Conservation (phyloP, 148 eudicot species). For the Vaccinium myrtillus region DNA sequence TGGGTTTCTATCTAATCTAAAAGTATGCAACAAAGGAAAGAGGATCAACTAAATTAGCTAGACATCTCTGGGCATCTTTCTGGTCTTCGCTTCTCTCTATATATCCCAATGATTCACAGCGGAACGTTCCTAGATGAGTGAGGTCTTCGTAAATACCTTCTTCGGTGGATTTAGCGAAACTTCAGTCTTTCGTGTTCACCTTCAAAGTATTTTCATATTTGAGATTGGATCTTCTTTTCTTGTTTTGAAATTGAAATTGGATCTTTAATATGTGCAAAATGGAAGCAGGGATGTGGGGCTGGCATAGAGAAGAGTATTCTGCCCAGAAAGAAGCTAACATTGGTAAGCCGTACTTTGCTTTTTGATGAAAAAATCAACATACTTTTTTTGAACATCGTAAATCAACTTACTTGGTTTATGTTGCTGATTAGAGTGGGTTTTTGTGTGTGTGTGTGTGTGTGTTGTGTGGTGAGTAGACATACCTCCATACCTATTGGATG, state of each 20-base stretch:
- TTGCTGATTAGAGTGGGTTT: neutral
- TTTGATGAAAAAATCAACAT: neutral
- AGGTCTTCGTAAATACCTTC: too few relatives aligned
- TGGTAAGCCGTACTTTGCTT: slow-evolving; percentile 33
- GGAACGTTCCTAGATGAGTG: too few relatives aligned
- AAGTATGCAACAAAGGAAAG: neutral
- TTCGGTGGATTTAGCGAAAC: neutral
- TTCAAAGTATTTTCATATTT: neutral
- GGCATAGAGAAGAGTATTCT: slow-evolving; percentile 45
- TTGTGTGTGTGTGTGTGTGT: too few relatives aligned
- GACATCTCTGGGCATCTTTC: neutral
- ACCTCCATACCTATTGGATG: slow-evolving; percentile 48
- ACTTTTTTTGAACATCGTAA: neutral
- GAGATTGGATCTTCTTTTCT: neutral
- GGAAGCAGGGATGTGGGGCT: slow-evolving; percentile 50
- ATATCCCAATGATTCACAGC: too few relatives aligned
- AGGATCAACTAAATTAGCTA: neutral
- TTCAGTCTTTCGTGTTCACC: neutral
- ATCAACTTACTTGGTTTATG: neutral
- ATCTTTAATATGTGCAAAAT: neutral
- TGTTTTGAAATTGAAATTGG: neutral
- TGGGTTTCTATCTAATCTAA: neutral
- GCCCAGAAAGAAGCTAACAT: slow-evolving; percentile 37
- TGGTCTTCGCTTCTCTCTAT: neutral
- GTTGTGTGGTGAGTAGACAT: slow-evolving; percentile 32